Conservation (phyloP, 2,329 filamentous ascomycete genomes). For the Monosporascus sp. region DNA sequence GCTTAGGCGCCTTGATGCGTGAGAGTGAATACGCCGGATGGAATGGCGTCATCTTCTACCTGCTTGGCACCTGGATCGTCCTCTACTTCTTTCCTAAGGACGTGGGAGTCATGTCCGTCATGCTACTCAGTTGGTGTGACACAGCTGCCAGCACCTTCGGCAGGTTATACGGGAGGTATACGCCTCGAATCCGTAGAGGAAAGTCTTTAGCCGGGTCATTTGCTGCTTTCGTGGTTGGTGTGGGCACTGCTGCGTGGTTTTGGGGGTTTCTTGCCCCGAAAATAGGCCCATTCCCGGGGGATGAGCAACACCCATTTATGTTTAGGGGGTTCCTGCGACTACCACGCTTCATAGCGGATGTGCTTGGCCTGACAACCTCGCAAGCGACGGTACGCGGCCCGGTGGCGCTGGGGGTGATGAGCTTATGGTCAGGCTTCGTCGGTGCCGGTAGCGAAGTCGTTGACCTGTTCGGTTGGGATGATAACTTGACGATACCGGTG, state of each 20-base stretch:
- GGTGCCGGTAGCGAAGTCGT: conserved; percentile 86
- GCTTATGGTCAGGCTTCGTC: conserved; percentile 80
- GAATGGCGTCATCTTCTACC: conserved; percentile 96
- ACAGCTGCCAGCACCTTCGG: conserved; percentile 95
- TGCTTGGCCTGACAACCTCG: conserved; percentile 54
- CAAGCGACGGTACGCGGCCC: conserved; percentile 62
- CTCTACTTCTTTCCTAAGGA: conserved; percentile 90
- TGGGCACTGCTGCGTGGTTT: conserved; percentile 77
- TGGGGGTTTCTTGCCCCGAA: conserved; percentile 80
- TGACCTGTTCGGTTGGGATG: conserved; percentile 90
- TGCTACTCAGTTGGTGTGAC: conserved; percentile 96
- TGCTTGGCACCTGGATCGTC: conserved; percentile 83
- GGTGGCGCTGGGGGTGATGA: conserved; percentile 72
- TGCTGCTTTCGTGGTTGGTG: conserved; percentile 76
- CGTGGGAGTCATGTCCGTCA: conserved; percentile 78
- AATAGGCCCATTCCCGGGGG: conserved; percentile 60
- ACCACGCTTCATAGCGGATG: conserved; percentile 51
- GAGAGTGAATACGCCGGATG: conserved; percentile 91
- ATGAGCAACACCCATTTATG: conserved; percentile 68
- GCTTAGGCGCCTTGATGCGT: conserved; percentile 87
- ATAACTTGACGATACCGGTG: conserved; percentile 94
- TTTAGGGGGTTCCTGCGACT: conserved; percentile 74
- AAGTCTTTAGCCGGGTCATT: conserved; percentile 89
- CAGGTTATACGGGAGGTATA: conserved; percentile 82
- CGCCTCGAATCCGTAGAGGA: conserved; percentile 73